Base-by-base conservation (phyloP, 352 stramenopile genomes). In the Globisporangium ultimum region DNA sequence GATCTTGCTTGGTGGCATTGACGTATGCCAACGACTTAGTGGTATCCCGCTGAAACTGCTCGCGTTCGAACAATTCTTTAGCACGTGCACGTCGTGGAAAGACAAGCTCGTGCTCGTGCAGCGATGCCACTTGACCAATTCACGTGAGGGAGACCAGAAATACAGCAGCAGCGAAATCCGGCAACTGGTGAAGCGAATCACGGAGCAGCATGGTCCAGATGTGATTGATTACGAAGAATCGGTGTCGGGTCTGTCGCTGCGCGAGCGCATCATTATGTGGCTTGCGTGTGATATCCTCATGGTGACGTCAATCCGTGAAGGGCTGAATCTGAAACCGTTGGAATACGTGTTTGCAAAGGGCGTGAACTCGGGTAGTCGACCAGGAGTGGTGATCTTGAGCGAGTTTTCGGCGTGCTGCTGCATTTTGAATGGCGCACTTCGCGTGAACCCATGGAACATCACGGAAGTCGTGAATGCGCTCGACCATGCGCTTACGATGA, bases 381-480 rank as follows among this genome's bases (percentile, higher is more conserved):
- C 96, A 9, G 97, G 97, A 21, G 96, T 99, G 10, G 94, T 99
- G 0, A 96, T 99, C 49, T 58, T 97, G 24, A 98, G 91, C 20
- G 97, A 99, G 65, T 99, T 99, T 70, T 98, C 91, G 7, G 95
- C 96, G 1, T 97, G 97, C 45, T 97, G 88, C 56, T 97, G 88
- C 40, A 94, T 99, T 28, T 69, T 99, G 38, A 99, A 98, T 71
- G 96, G 96, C 46, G 93, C 93, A 14, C 64, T 99, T 32, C 88
- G 94, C 46, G 88, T 99, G 28, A 99, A 99, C 64, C 97, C 97
- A 20, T 99, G 95, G 84, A 97, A 99, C 66, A 96, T 98, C 49
- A 86, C 91, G 51, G 93, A 97, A 58, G 76, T 95, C 7, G 84
- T 95, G 12, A 92, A 88, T 36, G 77, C 87, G 10, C 77, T 99